A percentile compares a stretch with the other conserved stretches of the same genome.
phyloP scores from a whole-genome alignment of 2,329 filamentous ascomycete genomes.

The Ilyonectria sp. region DNA sequence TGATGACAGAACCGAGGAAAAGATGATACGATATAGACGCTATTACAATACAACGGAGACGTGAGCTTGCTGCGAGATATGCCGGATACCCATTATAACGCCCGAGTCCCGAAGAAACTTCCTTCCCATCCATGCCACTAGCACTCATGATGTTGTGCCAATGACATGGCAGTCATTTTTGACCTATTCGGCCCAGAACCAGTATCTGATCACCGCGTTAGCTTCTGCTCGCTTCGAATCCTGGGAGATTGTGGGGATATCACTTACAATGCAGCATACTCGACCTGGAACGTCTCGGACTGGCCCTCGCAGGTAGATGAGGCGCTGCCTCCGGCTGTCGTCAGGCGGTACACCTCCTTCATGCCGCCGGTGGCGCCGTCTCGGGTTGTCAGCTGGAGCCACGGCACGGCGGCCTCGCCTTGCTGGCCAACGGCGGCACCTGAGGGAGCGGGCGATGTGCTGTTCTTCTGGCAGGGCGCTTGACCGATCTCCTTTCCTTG shows the following conservation, averaged over 20 bases:
- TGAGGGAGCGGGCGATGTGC: conserved; percentile 73
- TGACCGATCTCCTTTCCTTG: conserved; percentile 68
- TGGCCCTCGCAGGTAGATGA: conserved; percentile 81
- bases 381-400: conserved; percentile 79
- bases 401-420: conserved; percentile 80
- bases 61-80: conserved; percentile 18
- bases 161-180: neutral
- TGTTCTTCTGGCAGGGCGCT: conserved; percentile 74
- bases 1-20: conserved; percentile 1
- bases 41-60: conserved; percentile 28
- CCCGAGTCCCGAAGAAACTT: conserved; percentile 20
- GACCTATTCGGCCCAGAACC: conserved; percentile 44
- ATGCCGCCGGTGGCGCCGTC: conserved; percentile 71
- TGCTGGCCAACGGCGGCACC: conserved; percentile 71
- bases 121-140: conserved; percentile 13
- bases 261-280: conserved; percentile 89
- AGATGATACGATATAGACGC: conserved; percentile 10
- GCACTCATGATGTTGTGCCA: neutral
- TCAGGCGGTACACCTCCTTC: conserved; percentile 85
- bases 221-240: conserved; percentile 10
- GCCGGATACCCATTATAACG: conserved; percentile 24
- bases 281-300: conserved; percentile 75
- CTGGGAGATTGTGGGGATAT: neutral
- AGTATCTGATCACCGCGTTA: conserved; percentile 45
- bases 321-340: conserved; percentile 85